Base-by-base conservation (phyloP, 805 yeast species). In the Nakazawaea pomicola region DNA sequence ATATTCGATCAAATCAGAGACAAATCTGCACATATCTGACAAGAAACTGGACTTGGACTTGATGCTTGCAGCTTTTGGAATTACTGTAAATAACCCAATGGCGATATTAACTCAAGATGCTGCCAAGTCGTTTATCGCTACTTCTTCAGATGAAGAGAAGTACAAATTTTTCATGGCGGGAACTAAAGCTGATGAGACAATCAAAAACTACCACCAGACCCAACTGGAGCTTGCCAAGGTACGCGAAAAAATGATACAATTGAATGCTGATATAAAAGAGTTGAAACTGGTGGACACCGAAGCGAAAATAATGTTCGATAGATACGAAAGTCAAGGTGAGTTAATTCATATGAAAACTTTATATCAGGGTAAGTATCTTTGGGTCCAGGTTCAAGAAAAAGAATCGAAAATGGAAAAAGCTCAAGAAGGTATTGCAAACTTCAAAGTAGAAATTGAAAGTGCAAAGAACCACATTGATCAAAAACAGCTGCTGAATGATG, bases 91-190 rank as follows among this genome's bases (percentile, higher is more conserved):
- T 51, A 93, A 93, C 51, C 96, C 97, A 5, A 77, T 93, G 75
- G 85, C 95, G 2, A 85, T 93, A 53, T 67, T 93, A 37, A 87
- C 95, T 1, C 99, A 93, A 58, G 97, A 93, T 51, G 85, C 82
- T 46, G 98, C 99, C 2, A 76, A 95, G 49, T 83, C 90, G 12
- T 93, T 93, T 55, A 64, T 93, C 47, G 83, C 95, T 1, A 76
- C 81, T 24, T 78, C 93, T 4, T 72, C 86, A 4, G 83, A 86
- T 45, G 69, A 68, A 27, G 81, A 75, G 36, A 86, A 89, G 59
- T 93, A 80, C 58, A 69, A 70, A 12, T 80, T 76, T 55, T 87
- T 91, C 56, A 81, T 83, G 85, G 74, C 75, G 39, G 96, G 95
- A 27, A 80, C 95, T 2, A 69, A 80, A 51, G 71, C 84, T 36